Base-by-base conservation (phyloP, 2,329 filamentous ascomycete species). In the Amauroascus niger region DNA sequence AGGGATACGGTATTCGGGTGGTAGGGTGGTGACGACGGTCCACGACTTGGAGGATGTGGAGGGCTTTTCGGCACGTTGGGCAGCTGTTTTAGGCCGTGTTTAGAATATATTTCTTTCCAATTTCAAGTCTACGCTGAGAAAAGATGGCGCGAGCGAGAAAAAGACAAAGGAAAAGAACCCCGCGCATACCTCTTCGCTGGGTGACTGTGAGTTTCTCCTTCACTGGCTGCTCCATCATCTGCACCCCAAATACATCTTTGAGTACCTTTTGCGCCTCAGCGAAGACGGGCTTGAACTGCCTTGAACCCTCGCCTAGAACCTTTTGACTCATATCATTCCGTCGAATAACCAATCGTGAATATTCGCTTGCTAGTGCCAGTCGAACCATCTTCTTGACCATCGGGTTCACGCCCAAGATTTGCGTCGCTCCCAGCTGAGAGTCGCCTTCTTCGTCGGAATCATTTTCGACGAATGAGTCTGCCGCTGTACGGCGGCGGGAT, bases 191-290 rank as follows among this genome's bases (percentile, higher is more conserved):
- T 76, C 86, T 83, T 62, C 88, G 81, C 65, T 95, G 87, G 55
- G 82, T 82, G 32, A 95, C 71, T 0, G 88, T 88, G 47, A 87
- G 78, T 68, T 89, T 94, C 64, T 96, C 91, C 63, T 79, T 80
- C 1, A 79, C 75, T 0, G 93, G 89, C 48, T 97, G 75, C 70
- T 96, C 90, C 3, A 81, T 77, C 76, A 98, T 79, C 67, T 90
- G 79, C 89, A 97, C 95, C n/a, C 93, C 93, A 70, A 95, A 97
- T 1, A 83, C 78, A 1, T 73, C 72, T 46, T 77, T 75, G 35
- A 98, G 73, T 60, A 86, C 79, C 32, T 74, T 70, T 67, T 98
- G 91, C 40, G 91, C 88, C 39, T 79, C 74, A 0, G 80, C 79
- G 63, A 95, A 96, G 2, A 96, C 81, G 11, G 72, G 68, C 65